These are phyloP conservation scores for Fistulinella prunicolor DNA, from an alignment of 768 basidiomycete genomes.

Conservation along the genomic window DNA sequence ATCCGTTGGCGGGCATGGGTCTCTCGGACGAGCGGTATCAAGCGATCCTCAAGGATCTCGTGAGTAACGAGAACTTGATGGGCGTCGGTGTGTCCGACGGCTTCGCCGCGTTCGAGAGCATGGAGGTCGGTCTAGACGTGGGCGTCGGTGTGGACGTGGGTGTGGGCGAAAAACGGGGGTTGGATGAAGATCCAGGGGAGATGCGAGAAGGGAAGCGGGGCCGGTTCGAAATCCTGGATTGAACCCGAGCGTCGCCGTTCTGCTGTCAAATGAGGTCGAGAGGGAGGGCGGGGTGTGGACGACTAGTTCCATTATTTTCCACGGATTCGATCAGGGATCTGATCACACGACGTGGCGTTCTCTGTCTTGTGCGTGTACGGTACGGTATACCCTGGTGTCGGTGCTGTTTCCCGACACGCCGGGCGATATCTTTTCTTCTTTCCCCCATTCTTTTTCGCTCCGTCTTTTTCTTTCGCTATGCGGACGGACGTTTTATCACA, in stretches of 20 bases:
- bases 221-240: constrained; percentile 61
- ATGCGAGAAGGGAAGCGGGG: constrained; percentile 52
- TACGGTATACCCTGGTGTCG: constrained; percentile 1
- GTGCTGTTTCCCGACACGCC: not conserved
- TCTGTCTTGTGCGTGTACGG: not conserved
- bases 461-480: constrained; percentile 1
- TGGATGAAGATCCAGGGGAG: constrained; percentile 38
- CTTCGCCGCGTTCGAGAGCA: constrained; percentile 16
- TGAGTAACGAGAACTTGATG: constrained; percentile 59
- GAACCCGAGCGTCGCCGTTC: constrained; percentile 17
- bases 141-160: constrained; percentile 23
- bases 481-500: constrained; percentile 4
- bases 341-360: not conserved
- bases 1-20: constrained; percentile 86
- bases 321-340: no score
- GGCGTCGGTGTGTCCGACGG: constrained; percentile 38
- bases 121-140: constrained; percentile 13
- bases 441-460: not conserved
- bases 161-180: constrained; percentile 35
- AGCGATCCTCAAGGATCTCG: constrained; percentile 69
- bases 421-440: no score
- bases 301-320: no score
- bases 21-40: constrained; percentile 87
- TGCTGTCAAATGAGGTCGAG: not conserved
- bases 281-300: no score